A percentile compares a stretch with the other conserved stretches of the same genome.
Evolutionary conservation across 1,139 yeast species (phyloP).

Genomic region (Yamadazyma oceani): DNA sequence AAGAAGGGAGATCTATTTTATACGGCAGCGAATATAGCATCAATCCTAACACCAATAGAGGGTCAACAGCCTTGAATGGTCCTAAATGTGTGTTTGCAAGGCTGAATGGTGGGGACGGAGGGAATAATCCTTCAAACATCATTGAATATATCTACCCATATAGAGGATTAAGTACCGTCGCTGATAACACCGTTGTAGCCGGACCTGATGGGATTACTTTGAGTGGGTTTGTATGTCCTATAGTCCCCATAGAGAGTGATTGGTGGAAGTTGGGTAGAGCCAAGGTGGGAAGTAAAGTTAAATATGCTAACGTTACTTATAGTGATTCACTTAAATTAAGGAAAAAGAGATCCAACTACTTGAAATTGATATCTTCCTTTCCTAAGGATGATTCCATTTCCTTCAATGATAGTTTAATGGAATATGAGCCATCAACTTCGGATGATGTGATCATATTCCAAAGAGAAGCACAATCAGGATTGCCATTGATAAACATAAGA

Average conservation of each 20-base stretch:
- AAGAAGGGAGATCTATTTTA: conserved; percentile 4
- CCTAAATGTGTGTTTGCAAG: conserved; percentile 7
- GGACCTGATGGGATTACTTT: conserved; percentile 30
- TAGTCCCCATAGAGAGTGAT: conserved; percentile 26
- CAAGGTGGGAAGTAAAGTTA: conserved; percentile 21
- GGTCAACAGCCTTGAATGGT: conserved; percentile 8
- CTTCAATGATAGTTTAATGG: background rate
- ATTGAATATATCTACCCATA: conserved; percentile 8
- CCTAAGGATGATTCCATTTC: background rate
- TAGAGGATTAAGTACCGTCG: conserved; percentile 7
- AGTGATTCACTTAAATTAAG: conserved; percentile 22
- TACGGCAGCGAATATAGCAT: conserved; percentile 6
- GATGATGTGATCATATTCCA: conserved; percentile 6
- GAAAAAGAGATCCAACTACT: conserved; percentile 17
- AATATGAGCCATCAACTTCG: background rate
- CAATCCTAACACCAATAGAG: conserved; percentile 7
- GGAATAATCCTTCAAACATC: conserved; percentile 8
- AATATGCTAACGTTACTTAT: conserved; percentile 22
- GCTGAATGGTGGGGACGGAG: conserved; percentile 9
- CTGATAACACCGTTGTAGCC: conserved; percentile 9
- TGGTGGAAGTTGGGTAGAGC: conserved; percentile 37
- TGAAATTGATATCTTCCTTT: conserved; percentile 5
- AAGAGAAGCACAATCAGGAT: conserved; percentile 3
- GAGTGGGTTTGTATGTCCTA: conserved; percentile 29
- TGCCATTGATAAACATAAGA: conserved; percentile 5